Evolutionary conservation across 2,329 filamentous ascomycete genomes (phyloP).

Genomic region (Arthroderma uncinatum): DNA sequence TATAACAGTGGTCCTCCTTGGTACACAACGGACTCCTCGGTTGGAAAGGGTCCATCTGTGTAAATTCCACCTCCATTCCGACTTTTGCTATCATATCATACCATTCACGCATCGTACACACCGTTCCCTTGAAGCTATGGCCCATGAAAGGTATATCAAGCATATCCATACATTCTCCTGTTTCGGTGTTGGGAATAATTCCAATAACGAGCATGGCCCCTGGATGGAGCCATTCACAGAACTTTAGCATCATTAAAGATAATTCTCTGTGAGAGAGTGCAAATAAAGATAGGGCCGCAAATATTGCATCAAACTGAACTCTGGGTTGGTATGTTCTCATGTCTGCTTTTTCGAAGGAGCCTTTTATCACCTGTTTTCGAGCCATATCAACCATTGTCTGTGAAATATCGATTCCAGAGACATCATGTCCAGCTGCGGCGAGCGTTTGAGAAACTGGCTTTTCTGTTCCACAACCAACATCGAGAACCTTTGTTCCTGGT

Average conservation of each 20-base stretch:
- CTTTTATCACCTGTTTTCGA: constrained; percentile 8
- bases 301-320: constrained; percentile 11
- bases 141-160: background rate
- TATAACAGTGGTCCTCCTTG: background rate
- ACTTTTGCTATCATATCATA: background rate
- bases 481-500: constrained; percentile 10
- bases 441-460: constrained; percentile 13
- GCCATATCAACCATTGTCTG: constrained; percentile 15
- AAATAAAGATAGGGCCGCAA: constrained; percentile 14
- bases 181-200: constrained; percentile 4
- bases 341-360: constrained; percentile 14
- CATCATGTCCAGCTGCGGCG: constrained; percentile 11
- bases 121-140: background rate
- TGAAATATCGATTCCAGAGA: constrained; percentile 15
- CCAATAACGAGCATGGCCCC: constrained; percentile 11
- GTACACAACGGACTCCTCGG: background rate
- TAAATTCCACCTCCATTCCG: background rate
- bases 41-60: background rate
- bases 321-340: constrained; percentile 13
- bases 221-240: constrained; percentile 13
- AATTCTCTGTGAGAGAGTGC: constrained; percentile 10
- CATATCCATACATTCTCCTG: background rate
- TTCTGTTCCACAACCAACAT: constrained; percentile 18
- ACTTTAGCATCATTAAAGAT: constrained; percentile 9
- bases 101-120: background rate